Percentiles rank a stretch among this genome's conserved stretches.
Evolutionary conservation across 1,284 basidiomycete genomes (phyloP).

Genomic region (Dichomitus squalens): DNA sequence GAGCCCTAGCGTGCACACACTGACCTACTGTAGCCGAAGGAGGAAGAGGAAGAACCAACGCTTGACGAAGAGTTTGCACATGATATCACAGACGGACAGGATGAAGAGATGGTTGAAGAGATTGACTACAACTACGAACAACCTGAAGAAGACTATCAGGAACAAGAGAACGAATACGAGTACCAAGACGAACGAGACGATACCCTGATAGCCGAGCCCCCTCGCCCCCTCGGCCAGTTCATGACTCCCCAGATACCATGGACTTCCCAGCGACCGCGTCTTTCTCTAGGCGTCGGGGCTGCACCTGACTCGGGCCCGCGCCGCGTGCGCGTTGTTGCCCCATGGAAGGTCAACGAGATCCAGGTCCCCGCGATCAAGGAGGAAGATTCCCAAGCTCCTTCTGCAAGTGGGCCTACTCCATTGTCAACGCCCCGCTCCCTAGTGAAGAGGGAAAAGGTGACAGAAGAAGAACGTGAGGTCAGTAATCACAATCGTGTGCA

Average conservation of each 20-base stretch:
- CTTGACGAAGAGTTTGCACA: constrained; percentile 17
- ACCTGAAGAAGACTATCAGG: constrained; percentile 21
- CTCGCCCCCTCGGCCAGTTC: constrained; percentile 42
- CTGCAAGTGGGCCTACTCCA: background rate
- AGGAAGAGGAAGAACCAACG: constrained; percentile 23
- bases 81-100: constrained; percentile 17
- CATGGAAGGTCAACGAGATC: constrained; percentile 58
- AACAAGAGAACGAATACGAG: constrained; percentile 15
- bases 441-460: constrained; percentile 34
- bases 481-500: background rate
- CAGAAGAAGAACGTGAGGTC: constrained; percentile 56
- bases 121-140: constrained; percentile 11
- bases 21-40: constrained; percentile 17
- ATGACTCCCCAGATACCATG: constrained; percentile 53
- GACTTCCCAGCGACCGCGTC: constrained; percentile 17
- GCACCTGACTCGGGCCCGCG: constrained; percentile 41
- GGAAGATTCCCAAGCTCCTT: constrained; percentile 8
- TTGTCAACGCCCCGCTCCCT: constrained; percentile 15
- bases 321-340: constrained; percentile 48
- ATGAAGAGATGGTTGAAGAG: constrained; percentile 15
- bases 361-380: constrained; percentile 40
- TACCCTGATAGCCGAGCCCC: background rate
- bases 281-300: constrained; percentile 13
- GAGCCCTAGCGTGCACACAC: background rate
- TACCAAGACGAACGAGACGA: constrained; percentile 6